Evolutionary conservation across 148 eudicot species (phyloP), one percentile per base, ranked within the genome.

Genomic region (Diospyros lotus): DNA sequence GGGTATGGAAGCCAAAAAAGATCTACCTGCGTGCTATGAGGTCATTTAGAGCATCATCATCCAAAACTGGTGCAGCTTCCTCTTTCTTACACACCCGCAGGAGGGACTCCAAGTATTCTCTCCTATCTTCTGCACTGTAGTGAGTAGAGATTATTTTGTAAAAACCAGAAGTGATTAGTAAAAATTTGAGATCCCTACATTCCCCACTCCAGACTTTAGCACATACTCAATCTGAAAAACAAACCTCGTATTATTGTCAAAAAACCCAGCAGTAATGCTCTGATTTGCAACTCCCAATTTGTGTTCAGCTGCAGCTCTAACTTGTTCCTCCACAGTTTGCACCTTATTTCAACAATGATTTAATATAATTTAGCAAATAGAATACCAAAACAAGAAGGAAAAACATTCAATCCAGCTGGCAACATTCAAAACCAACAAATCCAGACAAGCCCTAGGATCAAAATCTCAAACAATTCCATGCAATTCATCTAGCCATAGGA

Each of bases 241-340:
- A 60, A 76, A 90, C 99, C 99, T 96, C 9, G 99, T 96, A 82
- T 96, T 91, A 68, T 96, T 96, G 81, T 96, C 99, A 83, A 96
- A 96, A 79, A 96, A 96, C 0, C 99, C 99, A 78, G 99, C 99
- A 80, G 99, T 96, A 63, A 96, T 96, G 79, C 99, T 96, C 85
- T 96, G 99, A 77, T 96, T 93, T 51, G 99, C 99, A 74, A 96
- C 99, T 78, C 99, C 99, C 80, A 96, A 86, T 83, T 96, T 96
- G 88, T 96, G 98, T 88, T 93, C 99, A 74, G 99, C 99, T 61
- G 99, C 76, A 82, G 99, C 99, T 86, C 98, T 88, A 45, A 93
- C 98, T 88, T 93, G 97, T 75, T 96, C 98, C 87, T 93, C 99
- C 74, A 93, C 98, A 28, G 97, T 83, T 78, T 93, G 81, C 63